Evolutionary conservation across 2,329 filamentous ascomycete species (phyloP).

Genomic region (Fusarium azukiicola): DNA sequence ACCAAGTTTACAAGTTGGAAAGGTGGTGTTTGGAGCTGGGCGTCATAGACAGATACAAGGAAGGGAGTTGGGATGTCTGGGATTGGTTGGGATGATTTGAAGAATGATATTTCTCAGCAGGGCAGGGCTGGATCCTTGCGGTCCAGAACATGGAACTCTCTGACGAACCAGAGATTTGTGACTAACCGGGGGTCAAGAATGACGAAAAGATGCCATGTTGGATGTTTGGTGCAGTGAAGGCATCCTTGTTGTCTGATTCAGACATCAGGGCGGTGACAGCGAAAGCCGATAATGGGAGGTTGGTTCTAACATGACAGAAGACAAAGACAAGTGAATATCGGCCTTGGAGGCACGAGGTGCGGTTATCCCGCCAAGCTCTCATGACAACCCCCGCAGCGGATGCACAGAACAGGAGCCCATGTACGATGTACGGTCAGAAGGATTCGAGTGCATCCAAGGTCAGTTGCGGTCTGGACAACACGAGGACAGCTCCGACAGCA

Average conservation of each 20-base stretch:
- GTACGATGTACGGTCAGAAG: constrained; percentile 34
- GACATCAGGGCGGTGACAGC: constrained; percentile 15
- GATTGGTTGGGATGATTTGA: constrained; percentile 11
- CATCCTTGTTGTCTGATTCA: constrained; percentile 30
- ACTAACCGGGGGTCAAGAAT: constrained; percentile 25
- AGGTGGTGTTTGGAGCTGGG: constrained; percentile 35
- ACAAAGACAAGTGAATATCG: not conserved
- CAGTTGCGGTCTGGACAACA: constrained; percentile 16
- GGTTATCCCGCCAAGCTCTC: constrained; percentile 19
- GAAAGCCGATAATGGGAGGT: constrained; percentile 6
- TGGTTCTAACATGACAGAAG: not conserved
- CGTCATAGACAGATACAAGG: constrained; percentile 35
- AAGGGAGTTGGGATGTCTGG: not conserved
- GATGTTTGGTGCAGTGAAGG: constrained; percentile 16
- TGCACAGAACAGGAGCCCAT: constrained; percentile 34
- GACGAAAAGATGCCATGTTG: constrained; percentile 42
- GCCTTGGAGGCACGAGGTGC: not conserved
- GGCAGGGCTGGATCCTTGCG: constrained; percentile 13
- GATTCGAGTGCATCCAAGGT: constrained; percentile 20
- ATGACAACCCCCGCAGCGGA: constrained; percentile 35
- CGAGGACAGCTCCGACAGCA: not conserved
- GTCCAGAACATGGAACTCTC: constrained; percentile 22
- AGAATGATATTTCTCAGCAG: not conserved
- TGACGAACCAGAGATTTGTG: constrained; percentile 31
- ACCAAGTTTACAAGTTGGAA: constrained; percentile 48